Conservation (phyloP, 2,329 filamentous ascomycete species). For the Trichoderma cornu-damae region DNA sequence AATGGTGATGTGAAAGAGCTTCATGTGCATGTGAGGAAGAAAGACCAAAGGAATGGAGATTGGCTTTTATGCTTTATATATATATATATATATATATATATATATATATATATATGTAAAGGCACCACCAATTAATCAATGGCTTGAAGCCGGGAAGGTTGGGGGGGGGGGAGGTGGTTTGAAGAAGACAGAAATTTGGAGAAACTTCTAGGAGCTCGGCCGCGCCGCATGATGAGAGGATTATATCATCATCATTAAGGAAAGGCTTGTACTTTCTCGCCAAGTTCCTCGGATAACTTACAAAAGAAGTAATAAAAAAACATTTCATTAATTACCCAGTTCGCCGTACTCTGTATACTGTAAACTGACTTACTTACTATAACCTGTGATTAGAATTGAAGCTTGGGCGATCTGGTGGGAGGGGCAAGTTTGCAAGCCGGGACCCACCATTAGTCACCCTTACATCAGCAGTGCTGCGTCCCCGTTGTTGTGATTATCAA, state of each 20-base stretch:
- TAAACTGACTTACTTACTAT: too few relatives aligned
- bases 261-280: too few relatives aligned
- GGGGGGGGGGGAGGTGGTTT: neutral
- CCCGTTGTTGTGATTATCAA: too few relatives aligned
- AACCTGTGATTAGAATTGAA: too few relatives aligned
- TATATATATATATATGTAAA: too few relatives aligned
- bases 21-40: conserved; percentile 29
- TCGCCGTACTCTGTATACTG: too few relatives aligned
- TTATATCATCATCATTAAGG: conserved; percentile 7
- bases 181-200: neutral
- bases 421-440: neutral
- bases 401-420: neutral
- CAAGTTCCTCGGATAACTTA: too few relatives aligned
- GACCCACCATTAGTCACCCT: conserved; percentile 26
- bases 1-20: conserved; percentile 28
- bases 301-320: too few relatives aligned
- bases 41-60: neutral
- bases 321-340: too few relatives aligned
- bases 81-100: too few relatives aligned
- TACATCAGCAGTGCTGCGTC: conserved; percentile 29
- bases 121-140: too few relatives aligned
- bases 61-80: conserved; percentile 17
- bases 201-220: conserved; percentile 1
- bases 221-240: neutral
- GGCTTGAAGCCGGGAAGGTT: neutral